phyloP scores from a whole-genome alignment of 2,329 filamentous ascomycete genomes.

The Cadophora malorum region DNA sequence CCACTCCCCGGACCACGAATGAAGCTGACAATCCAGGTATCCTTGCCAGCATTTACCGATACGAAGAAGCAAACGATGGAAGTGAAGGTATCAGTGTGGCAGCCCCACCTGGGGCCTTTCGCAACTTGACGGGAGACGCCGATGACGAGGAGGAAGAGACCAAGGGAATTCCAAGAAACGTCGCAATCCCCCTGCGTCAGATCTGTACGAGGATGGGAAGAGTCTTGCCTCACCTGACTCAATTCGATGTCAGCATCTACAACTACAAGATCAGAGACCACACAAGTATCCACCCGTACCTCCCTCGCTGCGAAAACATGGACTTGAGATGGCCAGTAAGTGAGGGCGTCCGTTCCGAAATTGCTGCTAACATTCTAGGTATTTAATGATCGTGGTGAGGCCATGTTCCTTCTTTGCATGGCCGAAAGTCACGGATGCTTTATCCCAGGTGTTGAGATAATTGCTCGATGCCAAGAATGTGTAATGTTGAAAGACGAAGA shows the following conservation, averaged over 20 bases:
- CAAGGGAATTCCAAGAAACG: conserved; percentile 5
- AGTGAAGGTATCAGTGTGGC: conserved; percentile 4
- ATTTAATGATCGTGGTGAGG: conserved; percentile 11
- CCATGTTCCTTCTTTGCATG: conserved; percentile 11
- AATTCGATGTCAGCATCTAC: conserved; percentile 5
- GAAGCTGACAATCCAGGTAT: not conserved
- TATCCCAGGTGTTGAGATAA: conserved; percentile 2
- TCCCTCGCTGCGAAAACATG: conserved; percentile 6
- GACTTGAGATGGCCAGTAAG: conserved; percentile 10
- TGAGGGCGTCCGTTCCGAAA: not conserved
- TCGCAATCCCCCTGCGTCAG: not conserved
- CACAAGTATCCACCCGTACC: not conserved
- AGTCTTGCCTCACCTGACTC: not conserved
- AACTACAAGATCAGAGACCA: conserved; percentile 10
- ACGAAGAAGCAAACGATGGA: conserved; percentile 5
- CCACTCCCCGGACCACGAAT: not conserved
- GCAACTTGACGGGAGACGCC: not conserved
- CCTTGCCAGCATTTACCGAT: not conserved
- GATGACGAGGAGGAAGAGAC: conserved; percentile 1
- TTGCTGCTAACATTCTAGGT: not conserved
- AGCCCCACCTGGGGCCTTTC: not conserved
- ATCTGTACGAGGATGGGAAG: conserved; percentile 1
- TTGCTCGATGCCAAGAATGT: conserved; percentile 4
- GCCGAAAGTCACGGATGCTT: conserved; percentile 5
- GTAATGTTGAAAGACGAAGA: conserved; percentile 8